Evolutionary conservation across 1,284 basidiomycete genomes (phyloP), one percentile per base, ranked within the genome.

Genomic region (Microbotryum lychnidis-dioicae): DNA sequence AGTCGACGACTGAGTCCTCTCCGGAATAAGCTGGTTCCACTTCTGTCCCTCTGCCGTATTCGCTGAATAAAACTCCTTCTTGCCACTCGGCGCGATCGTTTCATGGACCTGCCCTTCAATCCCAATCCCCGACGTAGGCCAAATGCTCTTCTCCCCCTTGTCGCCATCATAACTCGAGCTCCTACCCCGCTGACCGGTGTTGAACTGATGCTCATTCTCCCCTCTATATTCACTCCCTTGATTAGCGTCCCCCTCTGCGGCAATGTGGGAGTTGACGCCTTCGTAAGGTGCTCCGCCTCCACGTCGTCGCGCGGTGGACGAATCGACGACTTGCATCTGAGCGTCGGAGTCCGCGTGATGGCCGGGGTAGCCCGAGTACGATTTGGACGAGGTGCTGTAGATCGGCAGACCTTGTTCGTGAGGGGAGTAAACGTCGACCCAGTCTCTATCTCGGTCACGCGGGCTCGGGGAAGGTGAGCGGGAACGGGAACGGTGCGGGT

Each of bases 91-190:
- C 18, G 42, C 37, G 45, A 58, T 37, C 45, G 66, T 60, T n/a
- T 64, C 58, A 1, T 63, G 54, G 37, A 64, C 56, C 33, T 57
- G 55, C 18, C 54, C 61, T 50, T 68, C 66, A 60, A 68, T 65
- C 21, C 66, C 66, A 29, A 68, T 68, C 23, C 66, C 66, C 16
- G 56, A 61, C 20, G 49, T 18, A 2, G 67, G 65, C 64, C 67
- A 66, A 33, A 25, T 25, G 48, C 21, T 54, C 60, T 68, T 62
- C 9, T 61, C 57, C 8, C 37, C 48, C 52, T 58, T 52, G 3
- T 33, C 45, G 2, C 47, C 57, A 23, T 50, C 46, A 23, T 49
- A 42, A 44, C 9, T 21, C 46, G 9, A 42, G 44, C 27, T 62
- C 50, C n/a, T 49, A 42, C 14, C 20, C 23, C 37, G 25, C 45